A percentile compares a stretch with the other conserved stretches of the same genome.
Evolutionary conservation across 768 basidiomycete genomes (phyloP).

Genomic region (Mycena crocata): DNA sequence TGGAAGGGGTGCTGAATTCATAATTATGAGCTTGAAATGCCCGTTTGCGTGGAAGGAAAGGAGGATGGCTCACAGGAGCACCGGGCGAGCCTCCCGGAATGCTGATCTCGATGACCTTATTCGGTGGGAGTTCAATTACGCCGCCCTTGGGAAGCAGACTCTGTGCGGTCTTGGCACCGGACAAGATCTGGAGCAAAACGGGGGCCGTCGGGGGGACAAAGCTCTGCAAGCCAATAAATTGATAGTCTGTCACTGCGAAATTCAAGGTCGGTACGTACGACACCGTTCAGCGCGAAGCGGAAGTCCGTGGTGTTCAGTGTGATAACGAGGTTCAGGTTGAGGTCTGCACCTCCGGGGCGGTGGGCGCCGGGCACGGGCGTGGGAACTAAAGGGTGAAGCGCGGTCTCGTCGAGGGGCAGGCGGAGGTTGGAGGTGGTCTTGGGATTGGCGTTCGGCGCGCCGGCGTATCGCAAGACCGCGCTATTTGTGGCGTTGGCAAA

Average conservation of each 20-base stretch:
- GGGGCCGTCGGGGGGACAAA: slow-evolving; percentile 11
- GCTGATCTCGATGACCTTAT: not conserved
- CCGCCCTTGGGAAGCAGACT: slow-evolving; percentile 40
- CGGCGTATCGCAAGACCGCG: slow-evolving; percentile 54
- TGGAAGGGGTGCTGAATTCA: slow-evolving; percentile 17
- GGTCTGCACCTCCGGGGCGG: slow-evolving; percentile 33
- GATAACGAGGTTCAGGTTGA: slow-evolving; percentile 41
- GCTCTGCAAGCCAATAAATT: not conserved
- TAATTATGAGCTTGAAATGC: too few relatives aligned
- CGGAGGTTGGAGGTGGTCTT: slow-evolving; percentile 55
- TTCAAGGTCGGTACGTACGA: not conserved
- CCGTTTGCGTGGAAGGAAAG: too few relatives aligned
- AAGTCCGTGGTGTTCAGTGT: not conserved
- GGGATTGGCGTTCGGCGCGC: slow-evolving; percentile 46
- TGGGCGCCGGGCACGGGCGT: too few relatives aligned
- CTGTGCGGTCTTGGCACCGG: slow-evolving; percentile 41
- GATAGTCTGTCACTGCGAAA: not conserved
- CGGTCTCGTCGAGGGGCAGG: slow-evolving; percentile 50
- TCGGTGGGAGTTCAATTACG: slow-evolving; percentile 15
- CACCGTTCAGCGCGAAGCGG: slow-evolving; percentile 13
- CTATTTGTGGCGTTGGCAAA: slow-evolving; percentile 51
- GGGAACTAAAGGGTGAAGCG: slow-evolving; percentile 46
- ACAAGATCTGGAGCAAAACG: slow-evolving; percentile 34
- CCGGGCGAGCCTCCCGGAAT: not conserved
- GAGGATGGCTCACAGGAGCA: too few relatives aligned